Evolutionary conservation across 202 grass and related monocot genomes (phyloP).

Genomic region (Dendrocalamus latiflorus): DNA sequence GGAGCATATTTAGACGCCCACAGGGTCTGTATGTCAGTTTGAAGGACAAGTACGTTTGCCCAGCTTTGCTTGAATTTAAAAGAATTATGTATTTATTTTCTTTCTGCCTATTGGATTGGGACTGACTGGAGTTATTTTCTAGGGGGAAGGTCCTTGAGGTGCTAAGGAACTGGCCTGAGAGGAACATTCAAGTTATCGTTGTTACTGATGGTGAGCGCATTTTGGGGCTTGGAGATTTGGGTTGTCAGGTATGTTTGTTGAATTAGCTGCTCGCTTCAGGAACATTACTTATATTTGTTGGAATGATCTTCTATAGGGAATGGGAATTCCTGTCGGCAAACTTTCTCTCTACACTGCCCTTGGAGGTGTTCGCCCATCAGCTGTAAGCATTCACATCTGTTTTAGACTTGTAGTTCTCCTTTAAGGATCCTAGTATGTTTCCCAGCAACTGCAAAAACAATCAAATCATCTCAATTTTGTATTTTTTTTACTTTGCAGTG

Average conservation of each 20-base stretch:
- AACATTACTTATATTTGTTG: slow-evolving; percentile 28
- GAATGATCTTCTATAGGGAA: slow-evolving; percentile 63
- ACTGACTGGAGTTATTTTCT: slow-evolving; percentile 17
- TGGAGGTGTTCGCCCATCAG: slow-evolving; percentile 88
- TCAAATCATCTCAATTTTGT: not conserved
- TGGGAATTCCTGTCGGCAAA: slow-evolving; percentile 99
- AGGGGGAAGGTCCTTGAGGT: slow-evolving; percentile 94
- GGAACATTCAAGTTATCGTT: slow-evolving; percentile 80
- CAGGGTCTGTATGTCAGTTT: slow-evolving; percentile 95
- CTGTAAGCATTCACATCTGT: slow-evolving; percentile 48
- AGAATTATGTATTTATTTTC: not conserved
- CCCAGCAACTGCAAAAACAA: not conserved
- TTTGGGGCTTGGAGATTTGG: slow-evolving; percentile 96
- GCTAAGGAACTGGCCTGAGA: slow-evolving; percentile 97
- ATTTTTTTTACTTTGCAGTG: slow-evolving; percentile 51
- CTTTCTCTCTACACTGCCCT: slow-evolving; percentile 97
- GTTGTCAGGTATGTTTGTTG: slow-evolving; percentile 75
- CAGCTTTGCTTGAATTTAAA: slow-evolving; percentile 12
- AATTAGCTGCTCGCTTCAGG: slow-evolving; percentile 11
- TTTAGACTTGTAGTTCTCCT: not conserved
- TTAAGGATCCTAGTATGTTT: not conserved
- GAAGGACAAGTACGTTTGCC: slow-evolving; percentile 76
- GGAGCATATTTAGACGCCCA: slow-evolving; percentile 76
- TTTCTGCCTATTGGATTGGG: not conserved
- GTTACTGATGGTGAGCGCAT: slow-evolving; percentile 99